Conservation (phyloP, 2,329 filamentous ascomycete species). For the Metarhizium humberi region DNA sequence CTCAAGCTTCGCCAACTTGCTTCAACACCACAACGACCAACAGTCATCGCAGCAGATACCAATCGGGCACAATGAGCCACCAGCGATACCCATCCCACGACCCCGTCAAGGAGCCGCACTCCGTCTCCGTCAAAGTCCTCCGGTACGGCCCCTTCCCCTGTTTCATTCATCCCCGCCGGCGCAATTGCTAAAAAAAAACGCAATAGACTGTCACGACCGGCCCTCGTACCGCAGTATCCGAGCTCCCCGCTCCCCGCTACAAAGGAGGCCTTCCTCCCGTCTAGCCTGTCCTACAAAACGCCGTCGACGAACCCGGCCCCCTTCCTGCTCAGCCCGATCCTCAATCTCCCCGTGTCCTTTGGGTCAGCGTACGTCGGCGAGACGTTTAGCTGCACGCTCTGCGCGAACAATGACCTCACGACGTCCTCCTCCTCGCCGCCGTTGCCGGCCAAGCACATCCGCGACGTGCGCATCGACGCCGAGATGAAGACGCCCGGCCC, state of each 20-base stretch:
- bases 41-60: background rate
- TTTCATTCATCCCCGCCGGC: no score
- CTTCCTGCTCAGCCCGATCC: slow-evolving; percentile 51
- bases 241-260: slow-evolving; percentile 37
- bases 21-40: background rate
- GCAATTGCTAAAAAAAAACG: background rate
- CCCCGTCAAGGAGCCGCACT: slow-evolving; percentile 63
- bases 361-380: slow-evolving; percentile 94
- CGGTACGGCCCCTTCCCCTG: slow-evolving; percentile 33
- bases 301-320: slow-evolving; percentile 39
- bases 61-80: slow-evolving; percentile 38
- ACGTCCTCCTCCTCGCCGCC: background rate
- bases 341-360: slow-evolving; percentile 85
- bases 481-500: slow-evolving; percentile 87
- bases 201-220: slow-evolving; percentile 69
- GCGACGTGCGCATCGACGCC: slow-evolving; percentile 72
- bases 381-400: slow-evolving; percentile 87
- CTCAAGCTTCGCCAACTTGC: background rate
- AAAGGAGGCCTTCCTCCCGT: slow-evolving; percentile 37
- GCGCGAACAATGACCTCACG: slow-evolving; percentile 75
- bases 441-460: slow-evolving; percentile 41
- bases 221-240: slow-evolving; percentile 62
- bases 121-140: slow-evolving; percentile 68
- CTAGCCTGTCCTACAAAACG: slow-evolving; percentile 62
- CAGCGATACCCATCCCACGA: slow-evolving; percentile 49